phyloP scores from a whole-genome alignment of 2,329 filamentous ascomycete genomes.

The Phyllosticta citrichinensis region DNA sequence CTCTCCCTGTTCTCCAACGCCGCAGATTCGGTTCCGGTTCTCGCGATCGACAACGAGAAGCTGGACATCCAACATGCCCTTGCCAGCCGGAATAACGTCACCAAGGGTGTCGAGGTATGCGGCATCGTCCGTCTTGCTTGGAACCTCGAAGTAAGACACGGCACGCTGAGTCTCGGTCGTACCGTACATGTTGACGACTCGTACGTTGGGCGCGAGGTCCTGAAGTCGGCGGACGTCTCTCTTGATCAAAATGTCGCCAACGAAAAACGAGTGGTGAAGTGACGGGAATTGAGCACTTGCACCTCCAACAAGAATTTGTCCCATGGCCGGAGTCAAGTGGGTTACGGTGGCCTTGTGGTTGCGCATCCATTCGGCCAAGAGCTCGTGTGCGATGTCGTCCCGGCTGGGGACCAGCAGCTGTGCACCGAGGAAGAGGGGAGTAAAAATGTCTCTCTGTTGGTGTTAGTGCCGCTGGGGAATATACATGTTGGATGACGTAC shows the following conservation, averaged over 20 bases:
- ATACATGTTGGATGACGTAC: background rate
- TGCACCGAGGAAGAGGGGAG: slow-evolving; percentile 76
- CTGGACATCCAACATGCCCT: slow-evolving; percentile 83
- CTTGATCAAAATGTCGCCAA: slow-evolving; percentile 82
- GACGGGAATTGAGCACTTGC: slow-evolving; percentile 66
- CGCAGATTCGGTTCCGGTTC: slow-evolving; percentile 59
- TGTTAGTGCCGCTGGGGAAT: background rate
- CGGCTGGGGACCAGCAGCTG: slow-evolving; percentile 66
- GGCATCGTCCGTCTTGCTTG: slow-evolving; percentile 54
- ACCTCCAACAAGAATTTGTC: slow-evolving; percentile 83
- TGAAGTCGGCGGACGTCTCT: slow-evolving; percentile 71
- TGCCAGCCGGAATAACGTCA: slow-evolving; percentile 73
- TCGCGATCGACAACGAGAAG: slow-evolving; percentile 69
- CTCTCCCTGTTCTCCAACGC: slow-evolving; percentile 73
- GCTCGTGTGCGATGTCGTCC: slow-evolving; percentile 81
- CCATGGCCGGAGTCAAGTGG: slow-evolving; percentile 93
- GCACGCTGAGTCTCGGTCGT: slow-evolving; percentile 76
- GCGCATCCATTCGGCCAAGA: slow-evolving; percentile 78
- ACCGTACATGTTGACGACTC: slow-evolving; percentile 79
- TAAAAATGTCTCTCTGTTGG: slow-evolving; percentile 63
- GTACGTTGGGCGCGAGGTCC: slow-evolving; percentile 61
- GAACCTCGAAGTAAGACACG: slow-evolving; percentile 75
- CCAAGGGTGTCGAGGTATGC: slow-evolving; percentile 53
- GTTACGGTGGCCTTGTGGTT: slow-evolving; percentile 65
- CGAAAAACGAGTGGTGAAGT: slow-evolving; percentile 76